A percentile compares a stretch with the other conserved stretches of the same genome.
Evolutionary conservation across 1,139 yeast genomes (phyloP).

Genomic region (Chernovozyma sophiae-reginae): DNA sequence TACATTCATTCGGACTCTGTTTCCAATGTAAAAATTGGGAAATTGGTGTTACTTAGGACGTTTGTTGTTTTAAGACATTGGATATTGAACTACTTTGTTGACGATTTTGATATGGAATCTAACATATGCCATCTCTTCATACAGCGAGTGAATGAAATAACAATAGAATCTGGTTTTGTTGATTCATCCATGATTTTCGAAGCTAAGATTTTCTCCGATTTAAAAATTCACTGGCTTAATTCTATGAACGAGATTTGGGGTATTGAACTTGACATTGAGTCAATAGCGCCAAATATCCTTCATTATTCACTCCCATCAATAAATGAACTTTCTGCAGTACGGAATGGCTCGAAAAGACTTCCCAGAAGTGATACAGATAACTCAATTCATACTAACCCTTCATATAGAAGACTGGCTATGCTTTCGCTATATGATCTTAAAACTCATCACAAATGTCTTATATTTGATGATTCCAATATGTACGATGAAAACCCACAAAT

Average conservation of each 20-base stretch:
- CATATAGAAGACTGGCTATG: slow-evolving; percentile 53
- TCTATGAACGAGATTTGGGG: slow-evolving; percentile 33
- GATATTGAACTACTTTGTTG: slow-evolving; percentile 72
- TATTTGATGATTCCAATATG: slow-evolving; percentile 23
- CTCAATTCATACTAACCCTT: slow-evolving; percentile 46
- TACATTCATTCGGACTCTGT: slow-evolving; percentile 30
- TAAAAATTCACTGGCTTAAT: slow-evolving; percentile 40
- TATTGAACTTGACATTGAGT: slow-evolving; percentile 21
- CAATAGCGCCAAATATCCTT: slow-evolving; percentile 15
- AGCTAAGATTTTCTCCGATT: slow-evolving; percentile 42
- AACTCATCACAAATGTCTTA: slow-evolving; percentile 33
- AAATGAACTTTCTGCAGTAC: slow-evolving; percentile 15
- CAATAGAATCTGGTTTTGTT: slow-evolving; percentile 30
- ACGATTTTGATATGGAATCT: slow-evolving; percentile 54
- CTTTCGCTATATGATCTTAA: slow-evolving; percentile 47
- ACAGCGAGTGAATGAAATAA: slow-evolving; percentile 44
- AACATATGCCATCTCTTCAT: slow-evolving; percentile 47
- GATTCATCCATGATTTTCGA: slow-evolving; percentile 26
- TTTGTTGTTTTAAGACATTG: slow-evolving; percentile 89
- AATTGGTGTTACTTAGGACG: slow-evolving; percentile 72
- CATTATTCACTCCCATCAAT: slow-evolving; percentile 26
- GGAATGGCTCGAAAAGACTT: slow-evolving; percentile 12
- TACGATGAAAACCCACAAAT: slow-evolving; percentile 36
- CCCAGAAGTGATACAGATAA: slow-evolving; percentile 36
- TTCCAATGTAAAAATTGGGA: slow-evolving; percentile 49